Conservation (phyloP, 108 stramenopile species). For the Discostella pseudostelligera region DNA sequence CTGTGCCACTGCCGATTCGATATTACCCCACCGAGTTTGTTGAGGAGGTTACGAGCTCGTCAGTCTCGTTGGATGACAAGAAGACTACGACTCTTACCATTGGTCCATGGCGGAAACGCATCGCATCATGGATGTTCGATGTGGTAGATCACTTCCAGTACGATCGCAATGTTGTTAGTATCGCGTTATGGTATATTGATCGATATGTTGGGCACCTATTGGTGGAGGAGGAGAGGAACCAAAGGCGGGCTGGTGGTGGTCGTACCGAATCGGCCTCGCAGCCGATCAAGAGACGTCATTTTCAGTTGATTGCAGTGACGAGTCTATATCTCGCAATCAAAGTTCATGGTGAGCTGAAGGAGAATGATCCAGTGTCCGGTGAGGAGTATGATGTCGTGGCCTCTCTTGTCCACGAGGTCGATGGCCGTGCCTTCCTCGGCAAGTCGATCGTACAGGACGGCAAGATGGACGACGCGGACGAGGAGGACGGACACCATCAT, state of each 20-base stretch:
- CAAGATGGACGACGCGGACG: slow-evolving; percentile 11
- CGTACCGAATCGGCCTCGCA: background rate
- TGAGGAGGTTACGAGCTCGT: no score
- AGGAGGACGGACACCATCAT: slow-evolving; percentile 8
- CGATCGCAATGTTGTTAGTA: slow-evolving; percentile 28
- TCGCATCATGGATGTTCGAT: slow-evolving; percentile 36
- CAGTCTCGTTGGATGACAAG: background rate
- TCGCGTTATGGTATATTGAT: slow-evolving; percentile 28
- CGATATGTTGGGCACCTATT: slow-evolving; percentile 27
- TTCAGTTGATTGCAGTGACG: slow-evolving; percentile 68
- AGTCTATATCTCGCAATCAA: slow-evolving; percentile 71
- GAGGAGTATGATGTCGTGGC: slow-evolving; percentile 17
- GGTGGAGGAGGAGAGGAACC: slow-evolving; percentile 2
- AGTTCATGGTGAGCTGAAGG: slow-evolving; percentile 57
- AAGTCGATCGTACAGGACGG: background rate
- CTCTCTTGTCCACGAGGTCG: slow-evolving; percentile 32
- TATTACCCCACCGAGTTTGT: slow-evolving; percentile 45
- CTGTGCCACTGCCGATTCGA: slow-evolving; percentile 21
- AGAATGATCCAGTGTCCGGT: slow-evolving; percentile 24
- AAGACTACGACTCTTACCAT: slow-evolving; percentile 21
- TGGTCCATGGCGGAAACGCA: slow-evolving; percentile 37
- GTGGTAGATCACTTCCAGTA: slow-evolving; percentile 39
- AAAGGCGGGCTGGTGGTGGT: background rate
- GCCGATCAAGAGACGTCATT: slow-evolving; percentile 27
- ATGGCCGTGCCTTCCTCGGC: slow-evolving; percentile 28